Base-by-base conservation (phyloP, 306 rosid species). In the Prunus davidiana region DNA sequence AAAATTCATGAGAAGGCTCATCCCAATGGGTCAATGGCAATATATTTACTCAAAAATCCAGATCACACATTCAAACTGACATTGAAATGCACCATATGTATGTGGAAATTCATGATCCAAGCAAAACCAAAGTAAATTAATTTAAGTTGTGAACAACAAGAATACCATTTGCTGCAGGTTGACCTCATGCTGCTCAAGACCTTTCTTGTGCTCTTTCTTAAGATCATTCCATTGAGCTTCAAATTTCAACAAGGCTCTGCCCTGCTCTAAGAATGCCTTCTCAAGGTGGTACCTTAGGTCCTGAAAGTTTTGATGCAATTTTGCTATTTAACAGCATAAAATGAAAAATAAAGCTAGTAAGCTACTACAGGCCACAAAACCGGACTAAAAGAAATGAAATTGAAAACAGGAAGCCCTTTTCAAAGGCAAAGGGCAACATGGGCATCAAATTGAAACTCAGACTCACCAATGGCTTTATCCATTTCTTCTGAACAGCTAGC, bases 251-350 rank as follows among this genome's bases (percentile, higher is more conserved):
- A 74, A 32, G 49, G 78, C 78, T 46, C 78, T 61, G 64, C 78
- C 78, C 49, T 61, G 60, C 60, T 74, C 78, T 18, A 74, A 47
- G 22, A 74, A 74, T 2, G 61, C 22, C 69, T 74, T 74, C 78
- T 74, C 78, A 18, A 74, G 78, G 78, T 62, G 65, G 78, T 61
- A 61, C 20, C 78, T 41, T 45, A 74, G 68, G 25, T 74, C 69
- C 69, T 74, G 69, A 74, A 74, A 74, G 64, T 74, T 74, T 74
- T 74, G 78, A 60, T 74, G 78, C 78, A 74, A 74, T 47, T 74
- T 74, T 46, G 68, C 78, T 74, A 74, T 74, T 74, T 61, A 61
- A 74, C 69, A 74, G 56, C 61, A 74, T 61, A 45, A 61, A 74
- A 73, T 45, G 25, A 56, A 43, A 45, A 60, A 60, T 61, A 73